Percentiles rank a stretch among this genome's conserved stretches.
These are phyloP conservation scores for Quercus glauca DNA, from an alignment of 306 rosid species.

Conservation along the genomic window DNA sequence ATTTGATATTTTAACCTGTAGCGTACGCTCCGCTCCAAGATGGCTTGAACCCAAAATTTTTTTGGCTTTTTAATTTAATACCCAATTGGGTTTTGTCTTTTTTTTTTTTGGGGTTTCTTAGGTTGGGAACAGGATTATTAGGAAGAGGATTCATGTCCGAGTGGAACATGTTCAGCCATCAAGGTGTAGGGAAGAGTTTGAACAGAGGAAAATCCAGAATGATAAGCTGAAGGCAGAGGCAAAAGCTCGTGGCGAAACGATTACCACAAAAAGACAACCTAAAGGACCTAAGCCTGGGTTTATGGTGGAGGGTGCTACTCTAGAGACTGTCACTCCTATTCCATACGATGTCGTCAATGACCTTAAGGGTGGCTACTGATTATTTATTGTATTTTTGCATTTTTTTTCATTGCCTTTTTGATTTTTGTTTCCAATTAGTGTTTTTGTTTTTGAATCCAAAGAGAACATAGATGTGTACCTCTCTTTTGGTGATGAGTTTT, in stretches of 20 bases:
- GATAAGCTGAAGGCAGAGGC: slow-evolving; percentile 26
- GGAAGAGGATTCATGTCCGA: slow-evolving; percentile 27
- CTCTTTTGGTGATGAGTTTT: too few relatives aligned
- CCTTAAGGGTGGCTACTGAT: slow-evolving; percentile 76
- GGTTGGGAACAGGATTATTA: slow-evolving; percentile 20
- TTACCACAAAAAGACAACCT: slow-evolving; percentile 42
- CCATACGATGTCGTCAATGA: slow-evolving; percentile 97
- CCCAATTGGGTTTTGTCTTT: too few relatives aligned
- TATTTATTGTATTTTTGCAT: too few relatives aligned
- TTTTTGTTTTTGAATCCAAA: too few relatives aligned
- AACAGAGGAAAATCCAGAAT: slow-evolving; percentile 45
- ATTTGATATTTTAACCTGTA: too few relatives aligned
- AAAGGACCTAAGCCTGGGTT: slow-evolving; percentile 58
- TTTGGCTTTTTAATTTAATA: too few relatives aligned
- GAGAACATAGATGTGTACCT: too few relatives aligned
- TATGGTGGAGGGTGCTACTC: slow-evolving; percentile 26
- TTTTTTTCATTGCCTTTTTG: too few relatives aligned
- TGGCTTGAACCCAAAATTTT: too few relatives aligned
- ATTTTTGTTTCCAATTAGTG: too few relatives aligned
- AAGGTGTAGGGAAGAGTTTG: slow-evolving; percentile 74
- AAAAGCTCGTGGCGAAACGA: slow-evolving; percentile 13
- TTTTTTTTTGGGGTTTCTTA: background rate
- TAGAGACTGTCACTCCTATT: slow-evolving; percentile 91
- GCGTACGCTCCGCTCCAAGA: too few relatives aligned
- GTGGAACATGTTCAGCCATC: slow-evolving; percentile 79